Conservation (phyloP, 1,139 yeast species). For the Saccharomyces hybrid region DNA sequence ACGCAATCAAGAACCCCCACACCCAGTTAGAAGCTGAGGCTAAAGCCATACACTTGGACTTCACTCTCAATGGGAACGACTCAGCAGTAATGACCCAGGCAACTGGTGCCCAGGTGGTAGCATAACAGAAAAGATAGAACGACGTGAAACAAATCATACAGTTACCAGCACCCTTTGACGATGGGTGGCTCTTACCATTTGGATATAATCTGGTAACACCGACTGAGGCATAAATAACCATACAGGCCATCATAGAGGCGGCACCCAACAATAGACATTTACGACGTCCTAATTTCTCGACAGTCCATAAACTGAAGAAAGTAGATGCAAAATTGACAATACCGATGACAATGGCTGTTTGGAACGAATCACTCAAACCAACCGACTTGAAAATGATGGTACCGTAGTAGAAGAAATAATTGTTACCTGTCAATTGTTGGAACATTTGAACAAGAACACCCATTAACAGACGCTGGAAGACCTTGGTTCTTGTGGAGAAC, state of each 20-base stretch:
- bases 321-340: slow-evolving; percentile 65
- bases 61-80: slow-evolving; percentile 57
- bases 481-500: slow-evolving; percentile 27
- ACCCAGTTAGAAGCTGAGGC: slow-evolving; percentile 65
- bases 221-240: slow-evolving; percentile 41
- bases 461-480: slow-evolving; percentile 51
- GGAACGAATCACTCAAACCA: slow-evolving; percentile 58
- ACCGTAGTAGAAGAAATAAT: slow-evolving; percentile 67
- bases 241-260: slow-evolving; percentile 50
- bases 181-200: background rate
- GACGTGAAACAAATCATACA: slow-evolving; percentile 66
- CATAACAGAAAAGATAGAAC: slow-evolving; percentile 66
- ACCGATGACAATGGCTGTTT: slow-evolving; percentile 63
- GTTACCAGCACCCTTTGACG: background rate
- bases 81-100: slow-evolving; percentile 58
- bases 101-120: slow-evolving; percentile 44
- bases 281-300: slow-evolving; percentile 62
- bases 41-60: slow-evolving; percentile 37
- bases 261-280: slow-evolving; percentile 52
- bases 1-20: slow-evolving; percentile 64
- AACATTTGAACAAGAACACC: slow-evolving; percentile 58
- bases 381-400: slow-evolving; percentile 62
- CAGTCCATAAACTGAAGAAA: slow-evolving; percentile 50
- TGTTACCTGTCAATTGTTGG: slow-evolving; percentile 69
- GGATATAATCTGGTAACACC: slow-evolving; percentile 2